Evolutionary conservation across 2,329 filamentous ascomycete species (phyloP).

Genomic region (Trichoderma lentiforme): DNA sequence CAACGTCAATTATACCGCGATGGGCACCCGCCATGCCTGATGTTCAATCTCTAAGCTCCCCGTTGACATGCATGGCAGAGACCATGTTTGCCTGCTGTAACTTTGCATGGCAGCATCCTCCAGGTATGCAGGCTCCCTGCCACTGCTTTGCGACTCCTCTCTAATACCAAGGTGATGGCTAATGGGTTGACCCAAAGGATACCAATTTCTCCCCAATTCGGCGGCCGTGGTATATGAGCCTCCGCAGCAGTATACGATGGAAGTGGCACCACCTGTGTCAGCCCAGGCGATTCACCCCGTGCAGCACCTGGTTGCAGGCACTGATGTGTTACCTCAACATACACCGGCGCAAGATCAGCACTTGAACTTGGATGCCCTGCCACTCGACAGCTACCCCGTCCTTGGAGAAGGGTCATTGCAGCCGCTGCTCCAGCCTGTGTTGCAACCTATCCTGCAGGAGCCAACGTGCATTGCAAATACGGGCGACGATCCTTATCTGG

Average conservation of each 20-base stretch:
- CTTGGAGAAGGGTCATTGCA: background rate
- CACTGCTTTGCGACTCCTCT: background rate
- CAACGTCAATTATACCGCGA: conserved; percentile 1
- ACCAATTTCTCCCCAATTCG: conserved; percentile 31
- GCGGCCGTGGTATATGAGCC: conserved; percentile 29
- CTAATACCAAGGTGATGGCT: background rate
- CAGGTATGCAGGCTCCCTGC: conserved; percentile 29
- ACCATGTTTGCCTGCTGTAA: conserved; percentile 34
- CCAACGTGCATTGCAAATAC: background rate
- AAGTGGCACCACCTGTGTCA: conserved; percentile 24
- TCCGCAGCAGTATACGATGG: conserved; percentile 32
- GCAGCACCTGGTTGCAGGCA: background rate
- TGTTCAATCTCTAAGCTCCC: conserved; percentile 26
- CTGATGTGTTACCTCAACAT: background rate
- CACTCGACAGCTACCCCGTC: conserved; percentile 4
- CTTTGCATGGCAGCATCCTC: conserved; percentile 26
- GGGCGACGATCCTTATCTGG: background rate
- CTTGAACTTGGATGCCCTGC: background rate
- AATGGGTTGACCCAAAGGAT: conserved; percentile 29
- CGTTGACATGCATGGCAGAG: conserved; percentile 30
- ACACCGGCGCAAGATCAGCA: background rate
- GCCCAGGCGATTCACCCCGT: background rate
- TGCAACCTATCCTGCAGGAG: background rate
- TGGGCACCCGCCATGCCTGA: conserved; percentile 23
- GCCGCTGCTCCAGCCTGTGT: background rate